phyloP scores from a whole-genome alignment of 2,329 filamentous ascomycete species.

The Teratosphaeria pseudoeucalypti region DNA sequence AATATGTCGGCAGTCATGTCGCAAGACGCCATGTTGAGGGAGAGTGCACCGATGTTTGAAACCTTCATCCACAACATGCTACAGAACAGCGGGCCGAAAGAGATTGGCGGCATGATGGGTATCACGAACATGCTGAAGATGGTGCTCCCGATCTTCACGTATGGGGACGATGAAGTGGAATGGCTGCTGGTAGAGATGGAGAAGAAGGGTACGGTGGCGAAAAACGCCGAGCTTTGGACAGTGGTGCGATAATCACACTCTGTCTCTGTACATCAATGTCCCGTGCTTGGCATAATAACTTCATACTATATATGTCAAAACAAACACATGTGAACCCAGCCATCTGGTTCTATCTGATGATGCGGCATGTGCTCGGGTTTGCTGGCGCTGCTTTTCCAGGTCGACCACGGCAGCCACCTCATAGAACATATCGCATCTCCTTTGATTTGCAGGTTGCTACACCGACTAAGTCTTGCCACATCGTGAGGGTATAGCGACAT shows the following conservation, averaged over 20 bases:
- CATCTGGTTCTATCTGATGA: no score
- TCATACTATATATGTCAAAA: no score
- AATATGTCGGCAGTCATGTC: slow-evolving; percentile 40
- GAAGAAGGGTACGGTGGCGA: slow-evolving; percentile 52
- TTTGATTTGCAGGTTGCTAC: no score
- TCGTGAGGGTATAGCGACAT: no score
- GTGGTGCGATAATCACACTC: not conserved
- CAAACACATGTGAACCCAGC: no score
- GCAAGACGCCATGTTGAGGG: slow-evolving; percentile 51
- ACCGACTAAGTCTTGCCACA: no score
- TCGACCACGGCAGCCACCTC: no score
- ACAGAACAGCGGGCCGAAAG: slow-evolving; percentile 56
- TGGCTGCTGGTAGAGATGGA: slow-evolving; percentile 74
- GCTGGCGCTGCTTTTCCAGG: no score
- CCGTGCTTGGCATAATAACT: not conserved
- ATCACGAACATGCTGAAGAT: slow-evolving; percentile 96
- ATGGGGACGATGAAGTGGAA: slow-evolving; percentile 77
- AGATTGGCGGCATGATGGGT: slow-evolving; percentile 62
- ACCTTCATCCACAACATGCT: slow-evolving; percentile 92
- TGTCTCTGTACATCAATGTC: not conserved
- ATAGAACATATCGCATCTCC: no score
- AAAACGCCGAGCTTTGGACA: slow-evolving; percentile 24
- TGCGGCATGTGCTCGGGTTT: no score
- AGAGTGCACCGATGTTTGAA: slow-evolving; percentile 69
- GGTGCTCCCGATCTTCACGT: slow-evolving; percentile 77